These are phyloP conservation scores for Leucosporidium scottii DNA, from an alignment of 768 basidiomycete genomes.

Conservation along the genomic window DNA sequence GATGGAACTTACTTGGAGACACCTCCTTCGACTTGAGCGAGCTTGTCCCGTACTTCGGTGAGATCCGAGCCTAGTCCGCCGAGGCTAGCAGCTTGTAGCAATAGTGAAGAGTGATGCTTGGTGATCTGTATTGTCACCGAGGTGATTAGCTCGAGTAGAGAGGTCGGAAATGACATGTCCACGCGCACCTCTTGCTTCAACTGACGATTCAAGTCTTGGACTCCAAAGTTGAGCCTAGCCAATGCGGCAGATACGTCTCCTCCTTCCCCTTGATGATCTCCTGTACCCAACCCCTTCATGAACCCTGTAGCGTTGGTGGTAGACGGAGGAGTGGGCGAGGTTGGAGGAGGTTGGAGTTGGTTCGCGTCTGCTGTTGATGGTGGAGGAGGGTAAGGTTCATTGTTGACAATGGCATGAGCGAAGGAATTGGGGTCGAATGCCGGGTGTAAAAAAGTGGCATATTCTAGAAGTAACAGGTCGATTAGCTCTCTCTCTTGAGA, in stretches of 20 bases:
- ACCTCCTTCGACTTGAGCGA: conserved; percentile 66
- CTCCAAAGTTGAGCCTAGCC: conserved; percentile 73
- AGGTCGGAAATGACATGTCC: not conserved
- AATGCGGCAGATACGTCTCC: conserved; percentile 78
- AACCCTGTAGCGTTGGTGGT: conserved; percentile 17
- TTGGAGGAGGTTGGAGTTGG: conserved; percentile 48
- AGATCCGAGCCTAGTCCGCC: conserved; percentile 65
- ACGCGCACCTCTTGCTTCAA: conserved; percentile 68
- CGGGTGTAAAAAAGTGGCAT: conserved; percentile 62
- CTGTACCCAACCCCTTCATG: conserved; percentile 29
- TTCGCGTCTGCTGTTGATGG: conserved; percentile 19
- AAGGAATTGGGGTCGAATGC: conserved; percentile 84
- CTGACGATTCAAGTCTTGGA: conserved; percentile 88
- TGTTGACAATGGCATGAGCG: conserved; percentile 81
- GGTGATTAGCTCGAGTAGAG: not conserved
- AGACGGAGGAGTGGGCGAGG: conserved; percentile 37
- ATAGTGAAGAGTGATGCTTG: conserved; percentile 68
- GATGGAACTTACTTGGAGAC: conserved; percentile 60
- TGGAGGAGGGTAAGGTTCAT: conserved; percentile 61
- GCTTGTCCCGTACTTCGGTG: conserved; percentile 57
- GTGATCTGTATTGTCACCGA: conserved; percentile 53
- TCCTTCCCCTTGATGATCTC: conserved; percentile 60
- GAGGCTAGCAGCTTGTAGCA: conserved; percentile 73
- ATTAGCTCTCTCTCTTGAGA: not conserved
- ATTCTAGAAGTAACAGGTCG: conserved; percentile 46